Base-by-base conservation (phyloP, 2,329 filamentous ascomycete species). In the Elsinoe ampelina region DNA sequence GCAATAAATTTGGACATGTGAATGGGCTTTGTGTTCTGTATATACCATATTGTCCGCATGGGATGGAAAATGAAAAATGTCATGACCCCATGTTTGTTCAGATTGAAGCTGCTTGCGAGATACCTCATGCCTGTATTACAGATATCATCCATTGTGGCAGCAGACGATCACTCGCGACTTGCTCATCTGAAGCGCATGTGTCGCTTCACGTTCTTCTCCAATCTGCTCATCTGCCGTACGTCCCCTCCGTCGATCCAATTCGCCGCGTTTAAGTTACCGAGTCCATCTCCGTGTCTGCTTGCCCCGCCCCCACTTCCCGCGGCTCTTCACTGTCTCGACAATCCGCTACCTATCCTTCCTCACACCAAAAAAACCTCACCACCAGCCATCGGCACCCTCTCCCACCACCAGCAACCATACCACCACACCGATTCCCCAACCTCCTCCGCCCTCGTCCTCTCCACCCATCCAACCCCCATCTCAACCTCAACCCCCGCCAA, bases 281-380 rank as follows among this genome's bases (percentile, higher is more conserved):
- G 34, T 52, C 48, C 48, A 52, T 52, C 48, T 52, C 48, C 32
- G 48, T 26, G 34, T 30, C 4, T 8, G 26, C 15, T 3, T 35
- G 48, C 48, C 48, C 48, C 48, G 48, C 48, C 48, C 48, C 48
- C 48, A 52, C 48, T 52, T 52, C 48, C 48, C 48, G 48, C 34
- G 20, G 13, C 30, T 38, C 48, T n/a, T n/a, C n/a, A n/a, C n/a
- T n/a, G n/a, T n/a, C n/a, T n/a, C n/a, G n/a, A n/a, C n/a, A n/a
- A n/a, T n/a, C n/a, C n/a, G n/a, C n/a, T n/a, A n/a, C n/a, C n/a
- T n/a, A 5, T 5, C 26, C 26, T 30, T 8, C 5, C 26, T 30
- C 13, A n/a, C 36, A 13, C 3, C 38, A 19, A 50, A 15, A n/a
- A 12, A 17, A 34, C 17, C 34, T 13, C 19, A 30, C 20, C 36